Conservation (phyloP, 495 filamentous ascomycete species). For the Sporormia fimetaria region DNA sequence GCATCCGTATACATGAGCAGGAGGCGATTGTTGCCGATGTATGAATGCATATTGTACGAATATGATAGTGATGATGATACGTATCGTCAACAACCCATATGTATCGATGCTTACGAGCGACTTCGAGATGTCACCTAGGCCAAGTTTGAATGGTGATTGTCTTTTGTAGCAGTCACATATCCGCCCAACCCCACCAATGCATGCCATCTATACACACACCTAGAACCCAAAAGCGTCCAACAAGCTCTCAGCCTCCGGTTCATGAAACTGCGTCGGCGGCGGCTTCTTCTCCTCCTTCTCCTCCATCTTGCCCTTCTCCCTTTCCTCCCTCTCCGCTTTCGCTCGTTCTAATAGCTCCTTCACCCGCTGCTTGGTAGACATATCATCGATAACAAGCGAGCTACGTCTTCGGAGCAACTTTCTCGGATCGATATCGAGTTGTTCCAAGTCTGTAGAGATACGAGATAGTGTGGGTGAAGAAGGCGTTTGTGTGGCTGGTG, state of each 20-base stretch:
- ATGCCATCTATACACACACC: too few species aligned
- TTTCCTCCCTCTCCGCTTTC: conserved; percentile 13
- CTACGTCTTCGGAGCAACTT: conserved; percentile 59
- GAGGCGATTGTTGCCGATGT: too few species aligned
- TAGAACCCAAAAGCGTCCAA: conserved; percentile 36
- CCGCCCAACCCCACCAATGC: too few species aligned
- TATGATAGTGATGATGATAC: too few species aligned
- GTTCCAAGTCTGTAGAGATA: conserved; percentile 27
- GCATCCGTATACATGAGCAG: too few species aligned
- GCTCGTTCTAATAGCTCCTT: conserved; percentile 20
- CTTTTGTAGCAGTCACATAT: too few species aligned
- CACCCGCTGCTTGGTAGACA: conserved; percentile 37
- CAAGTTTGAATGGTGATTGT: too few species aligned
- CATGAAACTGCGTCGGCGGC: conserved; percentile 72
- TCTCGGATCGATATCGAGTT: conserved; percentile 47
- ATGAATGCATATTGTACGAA: too few species aligned
- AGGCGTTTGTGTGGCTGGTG: conserved; percentile 29
- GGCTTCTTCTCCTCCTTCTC: conserved; percentile 40
- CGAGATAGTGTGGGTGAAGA: conserved; percentile 16
- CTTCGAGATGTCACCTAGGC: too few species aligned
- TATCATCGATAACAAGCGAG: conserved; percentile 70
- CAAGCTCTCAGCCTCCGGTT: conserved; percentile 69
- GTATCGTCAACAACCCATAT: too few species aligned
- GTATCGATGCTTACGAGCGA: too few species aligned
- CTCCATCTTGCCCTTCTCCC: conserved; percentile 25